These are phyloP conservation scores for Gelatoporia subvermispora DNA, from an alignment of 768 basidiomycete species.

Conservation along the genomic window DNA sequence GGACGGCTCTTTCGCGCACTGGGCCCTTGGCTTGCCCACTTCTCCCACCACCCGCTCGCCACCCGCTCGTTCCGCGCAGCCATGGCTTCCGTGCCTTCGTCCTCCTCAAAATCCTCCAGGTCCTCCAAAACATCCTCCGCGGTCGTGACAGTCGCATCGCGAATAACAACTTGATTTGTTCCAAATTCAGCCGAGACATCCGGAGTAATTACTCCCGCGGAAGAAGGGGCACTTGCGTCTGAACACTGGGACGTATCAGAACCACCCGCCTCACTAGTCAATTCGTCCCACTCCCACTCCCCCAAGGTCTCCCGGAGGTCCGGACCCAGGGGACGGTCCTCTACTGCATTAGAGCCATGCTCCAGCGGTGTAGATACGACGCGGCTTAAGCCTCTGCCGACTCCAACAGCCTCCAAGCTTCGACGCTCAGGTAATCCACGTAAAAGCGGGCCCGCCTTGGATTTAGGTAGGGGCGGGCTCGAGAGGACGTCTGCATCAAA, in stretches of 20 bases:
- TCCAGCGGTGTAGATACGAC: constrained; percentile 19
- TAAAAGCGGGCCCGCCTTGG: constrained; percentile 4
- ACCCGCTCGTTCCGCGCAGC: constrained; percentile 29
- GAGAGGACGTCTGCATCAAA: constrained; percentile 52
- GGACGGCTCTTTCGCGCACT: background rate
- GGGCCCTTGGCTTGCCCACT: constrained; percentile 36
- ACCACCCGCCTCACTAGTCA: constrained; percentile 42
- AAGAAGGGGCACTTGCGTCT: constrained; percentile 27
- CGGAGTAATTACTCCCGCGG: constrained; percentile 26
- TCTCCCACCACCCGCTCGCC: constrained; percentile 48
- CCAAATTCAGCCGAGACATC: constrained; percentile 8
- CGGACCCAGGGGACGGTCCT: constrained; percentile 21
- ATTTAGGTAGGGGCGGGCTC: constrained; percentile 32
- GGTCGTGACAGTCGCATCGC: background rate
- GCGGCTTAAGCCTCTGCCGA: constrained; percentile 20
- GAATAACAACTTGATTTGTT: background rate
- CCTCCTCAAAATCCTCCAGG: constrained; percentile 17
- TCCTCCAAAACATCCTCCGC: constrained; percentile 26
- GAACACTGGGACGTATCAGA: constrained; percentile 27
- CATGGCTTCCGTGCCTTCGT: constrained; percentile 13
- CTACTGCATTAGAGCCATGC: constrained; percentile 12
- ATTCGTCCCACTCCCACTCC: constrained; percentile 38
- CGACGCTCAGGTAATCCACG: constrained; percentile 8
- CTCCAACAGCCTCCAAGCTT: background rate
- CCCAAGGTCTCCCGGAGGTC: constrained; percentile 43